Evolutionary conservation across 345 rosid species (phyloP), one percentile per base, ranked within the genome.

Genomic region (Limnanthes douglasii): DNA sequence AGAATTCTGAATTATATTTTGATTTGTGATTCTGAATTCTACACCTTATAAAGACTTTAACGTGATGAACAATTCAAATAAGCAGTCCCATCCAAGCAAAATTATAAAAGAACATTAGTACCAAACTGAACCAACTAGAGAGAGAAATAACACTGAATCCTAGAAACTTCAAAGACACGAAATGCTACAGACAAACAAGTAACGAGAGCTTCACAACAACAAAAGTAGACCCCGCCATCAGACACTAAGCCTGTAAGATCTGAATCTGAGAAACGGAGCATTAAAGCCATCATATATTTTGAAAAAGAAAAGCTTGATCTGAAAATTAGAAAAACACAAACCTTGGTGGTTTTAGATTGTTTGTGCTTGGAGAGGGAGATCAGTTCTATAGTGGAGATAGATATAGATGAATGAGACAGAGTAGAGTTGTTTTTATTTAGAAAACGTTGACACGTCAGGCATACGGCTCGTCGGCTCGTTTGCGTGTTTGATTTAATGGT

Each of bases 101-200:
- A 4, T 3, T 3, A 0, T n/a, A 26, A 31, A 26, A 1, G 33
- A 43, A 41, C 5, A 2, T 5, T 12, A 26, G 39, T 28, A 56
- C 43, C 61, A 51, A 53, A 49, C 53, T n/a, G 31, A 11, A 54
- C 57, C 69, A 62, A 59, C 57, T 26, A 11, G 21, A 41, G 47
- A 28, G 11, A 35, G 14, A 24, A 53, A 40, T 24, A n/a, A n/a
- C n/a, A n/a, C n/a, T n/a, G n/a, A n/a, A n/a, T 71, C 61, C 65
- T 36, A 45, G 15, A 27, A 51, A 37, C 61, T 64, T 29, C 61
- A 18, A 56, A 59, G 23, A 46, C 25, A 21, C n/a, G n/a, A n/a
- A n/a, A n/a, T n/a, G n/a, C 18, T 10, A 26, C 30, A 20, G 25
- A 31, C n/a, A n/a, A n/a, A n/a, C n/a, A 8, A 49, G 25, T 10